These are phyloP conservation scores for Acidiella bohemica DNA, from an alignment of 495 filamentous ascomycete species.

Conservation along the genomic window DNA sequence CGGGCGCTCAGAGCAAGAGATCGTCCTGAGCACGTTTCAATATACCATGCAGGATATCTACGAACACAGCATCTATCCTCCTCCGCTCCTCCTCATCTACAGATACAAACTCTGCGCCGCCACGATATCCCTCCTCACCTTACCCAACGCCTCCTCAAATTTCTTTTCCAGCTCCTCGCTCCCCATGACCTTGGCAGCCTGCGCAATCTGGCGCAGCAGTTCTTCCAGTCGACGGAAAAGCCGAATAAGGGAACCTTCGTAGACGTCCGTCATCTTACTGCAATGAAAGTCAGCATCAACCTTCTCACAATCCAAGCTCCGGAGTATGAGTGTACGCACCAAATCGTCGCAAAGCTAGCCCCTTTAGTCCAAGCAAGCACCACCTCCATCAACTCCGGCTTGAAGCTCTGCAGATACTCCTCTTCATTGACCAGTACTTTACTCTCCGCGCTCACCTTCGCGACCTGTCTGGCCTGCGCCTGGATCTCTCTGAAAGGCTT, in stretches of 20 bases:
- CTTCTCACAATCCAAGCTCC: not conserved
- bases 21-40: no score
- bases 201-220: constrained; percentile 91
- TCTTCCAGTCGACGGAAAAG: constrained; percentile 93
- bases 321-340: constrained; percentile 43
- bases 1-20: no score
- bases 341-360: constrained; percentile 84
- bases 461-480: constrained; percentile 67
- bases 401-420: constrained; percentile 76
- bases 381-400: constrained; percentile 90
- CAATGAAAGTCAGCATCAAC: constrained; percentile 18
- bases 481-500: constrained; percentile 80
- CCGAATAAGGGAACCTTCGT: constrained; percentile 89
- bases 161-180: constrained; percentile 81
- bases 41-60: not conserved
- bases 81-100: constrained; percentile 32
- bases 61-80: no score
- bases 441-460: constrained; percentile 84
- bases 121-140: constrained; percentile 84
- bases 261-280: constrained; percentile 96
- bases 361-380: constrained; percentile 90
- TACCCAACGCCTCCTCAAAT: constrained; percentile 69
- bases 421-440: constrained; percentile 85
- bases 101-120: constrained; percentile 86
- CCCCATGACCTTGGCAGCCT: constrained; percentile 94